phyloP scores from a whole-genome alignment of 2,329 filamentous ascomycete genomes.

The Neurospora crassa region DNA sequence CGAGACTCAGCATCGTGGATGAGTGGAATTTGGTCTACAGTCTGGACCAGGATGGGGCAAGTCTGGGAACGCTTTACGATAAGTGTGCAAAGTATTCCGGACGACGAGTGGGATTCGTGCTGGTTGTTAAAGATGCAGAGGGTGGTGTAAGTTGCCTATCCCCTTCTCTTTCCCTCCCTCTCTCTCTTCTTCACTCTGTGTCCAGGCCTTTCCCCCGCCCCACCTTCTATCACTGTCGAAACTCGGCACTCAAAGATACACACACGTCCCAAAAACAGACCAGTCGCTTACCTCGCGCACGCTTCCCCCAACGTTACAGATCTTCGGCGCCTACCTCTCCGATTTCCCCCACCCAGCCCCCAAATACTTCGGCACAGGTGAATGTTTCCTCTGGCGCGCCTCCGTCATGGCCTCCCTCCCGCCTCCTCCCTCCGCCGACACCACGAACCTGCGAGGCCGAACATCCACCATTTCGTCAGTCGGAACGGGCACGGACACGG shows the following conservation, averaged over 20 bases:
- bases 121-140: constrained; percentile 71
- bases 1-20: constrained; percentile 77
- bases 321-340: constrained; percentile 91
- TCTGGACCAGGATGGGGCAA: constrained; percentile 84
- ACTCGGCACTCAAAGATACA: neutral
- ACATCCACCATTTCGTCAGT: constrained; percentile 30
- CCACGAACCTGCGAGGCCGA: constrained; percentile 33
- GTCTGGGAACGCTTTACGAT: constrained; percentile 76
- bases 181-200: neutral
- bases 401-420: constrained; percentile 57
- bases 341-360: constrained; percentile 72
- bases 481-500: neutral
- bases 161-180: neutral
- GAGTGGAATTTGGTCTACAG: constrained; percentile 83
- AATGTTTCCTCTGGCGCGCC: constrained; percentile 87
- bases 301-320: constrained; percentile 21
- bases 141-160: constrained; percentile 51
- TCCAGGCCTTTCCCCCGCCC: neutral
- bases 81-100: constrained; percentile 59
- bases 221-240: neutral
- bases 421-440: constrained; percentile 55
- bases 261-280: neutral
- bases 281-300: neutral
- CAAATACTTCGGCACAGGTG: constrained; percentile 91
- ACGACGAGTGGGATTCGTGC: constrained; percentile 74